phyloP scores from a whole-genome alignment of 2,329 filamentous ascomycete species.

The Xylaria sp. region DNA sequence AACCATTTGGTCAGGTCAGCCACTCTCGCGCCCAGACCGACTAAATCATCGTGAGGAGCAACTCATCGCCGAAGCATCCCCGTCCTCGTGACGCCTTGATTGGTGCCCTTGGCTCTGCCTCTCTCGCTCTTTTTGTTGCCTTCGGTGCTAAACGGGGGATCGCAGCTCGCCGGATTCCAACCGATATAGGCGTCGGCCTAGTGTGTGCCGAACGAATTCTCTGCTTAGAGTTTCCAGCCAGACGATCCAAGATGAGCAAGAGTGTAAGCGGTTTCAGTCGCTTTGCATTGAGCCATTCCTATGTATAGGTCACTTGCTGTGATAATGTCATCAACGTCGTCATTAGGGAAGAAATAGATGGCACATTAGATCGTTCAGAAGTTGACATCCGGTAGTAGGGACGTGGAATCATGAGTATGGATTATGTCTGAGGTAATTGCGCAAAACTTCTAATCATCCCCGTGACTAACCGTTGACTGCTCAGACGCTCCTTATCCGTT shows the following conservation, averaged over 20 bases:
- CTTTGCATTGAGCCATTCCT: constrained; percentile 73
- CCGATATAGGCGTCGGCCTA: constrained; percentile 65
- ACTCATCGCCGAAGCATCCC: constrained; percentile 19
- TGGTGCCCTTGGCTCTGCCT: neutral
- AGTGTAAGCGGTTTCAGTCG: constrained; percentile 69
- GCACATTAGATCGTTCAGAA: constrained; percentile 55
- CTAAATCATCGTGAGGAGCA: neutral
- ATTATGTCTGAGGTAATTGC: neutral
- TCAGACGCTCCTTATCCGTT: neutral
- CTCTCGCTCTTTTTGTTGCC: neutral
- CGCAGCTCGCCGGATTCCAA: constrained; percentile 67
- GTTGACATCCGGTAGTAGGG: constrained; percentile 41
- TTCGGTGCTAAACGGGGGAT: constrained; percentile 39
- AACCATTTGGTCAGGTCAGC: constrained; percentile 3
- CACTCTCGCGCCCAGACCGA: neutral
- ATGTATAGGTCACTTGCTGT: constrained; percentile 69
- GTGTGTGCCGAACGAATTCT: constrained; percentile 11
- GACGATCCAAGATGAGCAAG: constrained; percentile 64
- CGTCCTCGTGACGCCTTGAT: constrained; percentile 9
- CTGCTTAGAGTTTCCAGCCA: constrained; percentile 38
- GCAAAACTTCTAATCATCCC: neutral
- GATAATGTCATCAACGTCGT: constrained; percentile 65
- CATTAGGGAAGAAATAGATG: constrained; percentile 53
- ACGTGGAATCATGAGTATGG: neutral
- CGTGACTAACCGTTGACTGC: neutral